Evolutionary conservation across 306 rosid species (phyloP).

Genomic region (Cicer chorassanicum): DNA sequence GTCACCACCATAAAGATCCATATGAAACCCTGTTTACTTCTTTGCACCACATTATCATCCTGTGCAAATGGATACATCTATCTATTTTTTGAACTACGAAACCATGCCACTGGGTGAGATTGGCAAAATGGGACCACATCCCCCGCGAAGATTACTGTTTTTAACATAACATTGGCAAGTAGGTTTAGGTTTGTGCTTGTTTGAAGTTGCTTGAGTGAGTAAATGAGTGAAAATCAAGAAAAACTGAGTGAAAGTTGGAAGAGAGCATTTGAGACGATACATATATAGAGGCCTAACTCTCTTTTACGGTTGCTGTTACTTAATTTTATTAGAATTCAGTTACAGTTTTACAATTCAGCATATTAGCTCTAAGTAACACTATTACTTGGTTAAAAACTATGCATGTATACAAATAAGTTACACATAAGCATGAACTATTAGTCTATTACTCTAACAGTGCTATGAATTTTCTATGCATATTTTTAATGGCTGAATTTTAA

Average conservation of each 20-base stretch:
- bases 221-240: background rate
- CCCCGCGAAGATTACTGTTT: conserved; percentile 26
- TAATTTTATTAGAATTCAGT: background rate
- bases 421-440: background rate
- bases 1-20: background rate
- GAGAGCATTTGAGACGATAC: background rate
- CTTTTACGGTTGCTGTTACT: background rate
- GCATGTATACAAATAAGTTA: background rate
- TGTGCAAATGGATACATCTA: background rate
- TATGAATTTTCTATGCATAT: conserved; percentile 4
- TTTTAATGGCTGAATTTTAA: conserved; percentile 23
- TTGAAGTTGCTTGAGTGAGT: background rate
- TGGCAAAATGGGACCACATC: background rate
- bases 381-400: background rate
- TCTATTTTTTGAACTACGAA: background rate
- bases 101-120: background rate
- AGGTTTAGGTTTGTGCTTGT: conserved; percentile 24
- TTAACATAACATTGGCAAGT: conserved; percentile 5
- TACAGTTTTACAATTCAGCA: background rate
- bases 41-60: background rate
- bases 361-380: background rate
- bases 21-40: background rate
- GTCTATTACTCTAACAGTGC: background rate
- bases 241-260: background rate
- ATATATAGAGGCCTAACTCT: background rate